Base-by-base conservation (phyloP, 768 basidiomycete genomes). In the Russula abietina region DNA sequence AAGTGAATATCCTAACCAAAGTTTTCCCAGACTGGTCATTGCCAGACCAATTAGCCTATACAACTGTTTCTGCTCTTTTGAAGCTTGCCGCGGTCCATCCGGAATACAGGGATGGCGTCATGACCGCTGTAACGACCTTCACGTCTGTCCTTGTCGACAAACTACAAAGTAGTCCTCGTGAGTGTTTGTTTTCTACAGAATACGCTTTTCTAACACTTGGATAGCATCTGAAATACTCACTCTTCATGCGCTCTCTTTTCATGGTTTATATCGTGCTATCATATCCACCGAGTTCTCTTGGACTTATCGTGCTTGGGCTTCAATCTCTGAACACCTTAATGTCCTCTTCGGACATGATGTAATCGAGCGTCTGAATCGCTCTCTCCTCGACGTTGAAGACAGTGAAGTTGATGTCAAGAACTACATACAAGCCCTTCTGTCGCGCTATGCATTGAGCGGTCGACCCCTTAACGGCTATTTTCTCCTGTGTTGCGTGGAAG, bases 391-490 rank as follows among this genome's bases (percentile, higher is more conserved):
- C 64, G 83, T 87, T 14, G 78, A 79, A 33, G 84, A 84, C 59
- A 73, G 79, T 32, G 76, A 80, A 46, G 78, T 81, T 45, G 83
- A 84, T 33, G 74, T 75, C 7, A 73, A 86, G 43, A 76, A 77
- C 59, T 88, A 83, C 70, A 78, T 86, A 24, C 84, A 86, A 67
- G 84, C 85, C 2, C 85, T 92, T 68, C 77, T 90, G 16, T 81
- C 85, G 32, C 86, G 88, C 57, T 98, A 91, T 73, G 82, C 89
- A 19, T 77, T 82, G 10, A 81, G 81, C 60, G 89, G 87, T 10
- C 81, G 92, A 7, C 92, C 93, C 14, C 76, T 94, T 17, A 91
- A 86, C 58, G 91, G 92, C 11, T 91, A 92, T 71, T 93, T 94
- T 68, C 80, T 90, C 59, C 84, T 93, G n/a, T 94, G 92, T 73